These are phyloP conservation scores for Nannizzia gypsea DNA, from an alignment of 2,329 filamentous ascomycete species.

Conservation along the genomic window DNA sequence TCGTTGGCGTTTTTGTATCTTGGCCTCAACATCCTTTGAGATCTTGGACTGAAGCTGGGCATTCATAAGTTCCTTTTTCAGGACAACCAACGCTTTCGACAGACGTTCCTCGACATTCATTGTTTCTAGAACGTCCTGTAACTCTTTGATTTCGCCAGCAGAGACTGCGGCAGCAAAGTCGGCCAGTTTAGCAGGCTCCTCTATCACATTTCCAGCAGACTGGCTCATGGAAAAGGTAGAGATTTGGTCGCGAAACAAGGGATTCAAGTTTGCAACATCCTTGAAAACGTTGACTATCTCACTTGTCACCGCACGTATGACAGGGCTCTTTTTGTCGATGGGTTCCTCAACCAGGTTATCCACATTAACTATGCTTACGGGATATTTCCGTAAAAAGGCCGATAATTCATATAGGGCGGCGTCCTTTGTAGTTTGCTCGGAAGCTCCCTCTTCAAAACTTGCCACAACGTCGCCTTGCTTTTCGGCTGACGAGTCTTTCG, in stretches of 20 bases:
- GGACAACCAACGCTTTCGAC: slow-evolving; percentile 76
- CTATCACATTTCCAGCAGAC: slow-evolving; percentile 84
- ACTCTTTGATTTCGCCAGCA: slow-evolving; percentile 79
- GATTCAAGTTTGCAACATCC: slow-evolving; percentile 87
- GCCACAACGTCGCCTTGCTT: slow-evolving; percentile 91
- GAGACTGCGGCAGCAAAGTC: slow-evolving; percentile 96
- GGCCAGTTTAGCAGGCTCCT: slow-evolving; percentile 87
- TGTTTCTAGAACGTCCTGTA: slow-evolving; percentile 81
- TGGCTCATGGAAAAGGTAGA: slow-evolving; percentile 95
- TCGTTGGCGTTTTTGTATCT: slow-evolving; percentile 91
- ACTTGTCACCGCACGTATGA: slow-evolving; percentile 83
- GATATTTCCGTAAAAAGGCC: slow-evolving; percentile 79
- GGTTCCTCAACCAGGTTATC: slow-evolving; percentile 85
- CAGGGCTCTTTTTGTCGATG: slow-evolving; percentile 76
- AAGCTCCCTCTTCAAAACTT: slow-evolving; percentile 77
- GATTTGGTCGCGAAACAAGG: slow-evolving; percentile 91
- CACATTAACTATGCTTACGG: slow-evolving; percentile 88
- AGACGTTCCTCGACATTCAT: slow-evolving; percentile 87
- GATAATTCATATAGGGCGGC: slow-evolving; percentile 66
- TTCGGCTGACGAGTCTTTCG: slow-evolving; percentile 43
- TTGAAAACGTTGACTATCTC: slow-evolving; percentile 99
- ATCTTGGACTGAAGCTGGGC: slow-evolving; percentile 95
- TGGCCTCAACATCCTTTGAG: slow-evolving; percentile 90
- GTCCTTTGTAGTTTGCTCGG: slow-evolving; percentile 46
- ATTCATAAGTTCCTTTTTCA: slow-evolving; percentile 99